Evolutionary conservation across 768 basidiomycete genomes (phyloP), one percentile per base, ranked within the genome.

Genomic region (Phanerodontia chrysosporium): DNA sequence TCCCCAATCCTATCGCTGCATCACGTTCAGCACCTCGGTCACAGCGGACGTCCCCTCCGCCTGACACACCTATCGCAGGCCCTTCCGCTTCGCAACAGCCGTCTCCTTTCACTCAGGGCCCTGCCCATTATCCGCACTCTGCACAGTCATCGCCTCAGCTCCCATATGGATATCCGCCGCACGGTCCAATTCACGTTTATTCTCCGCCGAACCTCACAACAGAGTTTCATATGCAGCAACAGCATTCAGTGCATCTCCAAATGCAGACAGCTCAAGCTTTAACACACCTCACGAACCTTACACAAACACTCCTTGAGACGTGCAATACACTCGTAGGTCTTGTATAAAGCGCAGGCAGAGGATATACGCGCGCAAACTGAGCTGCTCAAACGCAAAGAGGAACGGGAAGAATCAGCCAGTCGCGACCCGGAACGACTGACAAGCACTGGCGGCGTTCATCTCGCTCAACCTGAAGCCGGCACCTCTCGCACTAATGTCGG

Each of bases 321-420:
- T 84, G 80, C 61, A 68, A 57, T 27, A 58, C 63, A 36, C 57
- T 71, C 44, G 62, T 85, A 66, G 83, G 86, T 61, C 79, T 83
- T 59, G 71, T 90, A n/a, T 42, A 84, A 85, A 61, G 75, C 83
- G 44, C 89, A 90, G 66, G 81, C 80, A 24, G 87, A 89, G 64
- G 83, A 87, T 35, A 81, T 80, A 60, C 85, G 86, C 70, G 78
- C 83, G 73, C 87, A 87, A 66, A 76, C 89, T 45, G 89, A 90
- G 58, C 85, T 85, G 63, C 65, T 89, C 67, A 80, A 82, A 57
- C 74, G 85, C 60, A 76, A 83, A 21, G 87, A 90, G 61, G 87
- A 87, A 62, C 75, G 87, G n/a, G 86, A 88, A 64, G 80, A 84
- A 84, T 60, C 78, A 80, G 65, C 83, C 84, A 59, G 78, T 77